These are phyloP conservation scores for Melastoma candidum DNA, from an alignment of 441 rosid genomes.

Conservation along the genomic window DNA sequence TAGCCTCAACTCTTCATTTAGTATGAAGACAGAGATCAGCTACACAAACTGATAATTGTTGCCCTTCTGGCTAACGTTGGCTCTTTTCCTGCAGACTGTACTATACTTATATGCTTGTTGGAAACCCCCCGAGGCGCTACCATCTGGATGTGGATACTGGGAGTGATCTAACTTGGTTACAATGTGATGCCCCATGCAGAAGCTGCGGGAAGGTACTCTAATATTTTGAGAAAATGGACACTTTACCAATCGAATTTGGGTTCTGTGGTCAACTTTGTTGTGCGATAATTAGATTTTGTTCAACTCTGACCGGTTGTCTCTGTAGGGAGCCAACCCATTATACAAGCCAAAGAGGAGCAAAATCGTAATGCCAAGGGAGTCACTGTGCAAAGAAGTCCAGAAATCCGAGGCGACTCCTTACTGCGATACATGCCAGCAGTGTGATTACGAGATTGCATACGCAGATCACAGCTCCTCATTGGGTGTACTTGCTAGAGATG, in stretches of 20 bases:
- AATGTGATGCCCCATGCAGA: conserved; percentile 90
- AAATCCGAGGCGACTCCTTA: conserved; percentile 31
- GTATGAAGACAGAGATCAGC: not conserved
- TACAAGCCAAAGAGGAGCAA: conserved; percentile 60
- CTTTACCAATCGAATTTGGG: not conserved
- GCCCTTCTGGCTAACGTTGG: conserved; percentile 1
- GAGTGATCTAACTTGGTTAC: conserved; percentile 94
- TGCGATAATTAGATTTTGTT: no score
- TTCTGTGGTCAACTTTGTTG: not conserved
- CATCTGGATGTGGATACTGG: conserved; percentile 86
- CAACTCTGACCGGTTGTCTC: conserved; percentile 9
- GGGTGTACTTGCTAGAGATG: conserved; percentile 84
- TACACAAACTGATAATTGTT: not conserved
- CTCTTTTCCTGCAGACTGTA: conserved; percentile 40
- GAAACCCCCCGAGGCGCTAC: conserved; percentile 52
- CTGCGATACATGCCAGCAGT: conserved; percentile 59
- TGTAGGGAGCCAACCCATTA: conserved; percentile 78
- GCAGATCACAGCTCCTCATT: conserved; percentile 90
- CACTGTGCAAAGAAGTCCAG: conserved; percentile 57
- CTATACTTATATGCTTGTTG: conserved; percentile 58
- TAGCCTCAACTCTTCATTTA: not conserved
- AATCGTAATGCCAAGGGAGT: conserved; percentile 40
- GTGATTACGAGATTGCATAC: conserved; percentile 91
- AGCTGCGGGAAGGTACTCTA: conserved; percentile 75
- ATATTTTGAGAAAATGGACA: not conserved